These are phyloP conservation scores for Simplicillium aogashimaense DNA, from an alignment of 2,329 filamentous ascomycete species.

Conservation along the genomic window DNA sequence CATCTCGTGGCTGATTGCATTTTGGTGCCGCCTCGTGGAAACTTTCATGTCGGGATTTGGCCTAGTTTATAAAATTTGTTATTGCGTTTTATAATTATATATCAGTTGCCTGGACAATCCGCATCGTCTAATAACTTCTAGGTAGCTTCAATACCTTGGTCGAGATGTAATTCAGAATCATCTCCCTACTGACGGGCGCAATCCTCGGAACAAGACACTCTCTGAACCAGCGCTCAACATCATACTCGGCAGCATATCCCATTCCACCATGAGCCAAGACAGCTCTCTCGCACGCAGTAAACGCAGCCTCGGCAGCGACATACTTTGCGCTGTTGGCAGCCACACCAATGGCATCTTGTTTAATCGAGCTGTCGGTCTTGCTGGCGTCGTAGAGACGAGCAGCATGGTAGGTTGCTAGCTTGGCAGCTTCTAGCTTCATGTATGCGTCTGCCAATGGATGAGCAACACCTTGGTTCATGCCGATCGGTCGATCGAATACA, in stretches of 20 bases:
- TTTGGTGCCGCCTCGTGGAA: too few relatives aligned
- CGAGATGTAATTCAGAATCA: conserved; percentile 66
- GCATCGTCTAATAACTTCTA: conserved; percentile 53
- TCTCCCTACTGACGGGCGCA: conserved; percentile 57
- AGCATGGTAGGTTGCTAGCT: conserved; percentile 56
- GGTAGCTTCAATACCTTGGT: conserved; percentile 60
- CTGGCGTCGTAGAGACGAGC: conserved; percentile 50
- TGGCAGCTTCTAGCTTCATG: conserved; percentile 55
- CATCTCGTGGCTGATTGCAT: too few relatives aligned
- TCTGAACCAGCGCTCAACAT: conserved; percentile 56
- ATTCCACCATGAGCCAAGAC: conserved; percentile 52
- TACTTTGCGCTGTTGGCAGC: conserved; percentile 65
- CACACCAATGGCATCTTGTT: conserved; percentile 48
- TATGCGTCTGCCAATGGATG: conserved; percentile 58
- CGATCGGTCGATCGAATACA: conserved; percentile 56
- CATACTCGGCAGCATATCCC: conserved; percentile 55
- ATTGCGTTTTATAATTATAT: too few relatives aligned
- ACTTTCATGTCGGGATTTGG: too few relatives aligned
- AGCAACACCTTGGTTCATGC: conserved; percentile 55
- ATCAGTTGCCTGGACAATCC: too few relatives aligned
- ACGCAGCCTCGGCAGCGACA: conserved; percentile 55
- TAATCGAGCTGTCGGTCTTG: conserved; percentile 37
- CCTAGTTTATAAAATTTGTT: too few relatives aligned
- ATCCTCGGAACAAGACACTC: conserved; percentile 56
- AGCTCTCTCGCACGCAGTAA: conserved; percentile 50